Evolutionary conservation across 441 rosid genomes (phyloP), one percentile per base, ranked within the genome.

Genomic region (Bocquillonia castaneifolia): DNA sequence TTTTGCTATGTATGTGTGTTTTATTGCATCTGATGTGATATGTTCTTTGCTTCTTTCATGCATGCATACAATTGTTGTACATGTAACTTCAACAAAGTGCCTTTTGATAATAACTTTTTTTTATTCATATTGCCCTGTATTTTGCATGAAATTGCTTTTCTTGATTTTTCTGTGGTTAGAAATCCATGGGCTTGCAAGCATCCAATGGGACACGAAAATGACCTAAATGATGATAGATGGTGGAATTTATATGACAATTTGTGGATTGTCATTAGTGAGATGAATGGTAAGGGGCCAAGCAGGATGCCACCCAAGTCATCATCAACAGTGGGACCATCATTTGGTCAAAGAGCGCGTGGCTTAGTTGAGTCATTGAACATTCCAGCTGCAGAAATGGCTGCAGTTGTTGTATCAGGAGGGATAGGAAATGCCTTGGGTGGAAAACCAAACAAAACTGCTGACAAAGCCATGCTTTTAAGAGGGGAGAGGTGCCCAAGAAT

Each of bases 381-480:
- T 84, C 99, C 99, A 40, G 98, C 98, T 64, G 98, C 98, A 66
- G 99, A 95, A 80, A 95, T 95, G 99, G 99, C 99, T 65, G 99
- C 99, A 34, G 96, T 85, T 72, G 99, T 95, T 82, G 99, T 90
- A 23, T 89, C 99, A 23, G 99, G 98, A 78, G 99, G 99, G 65
- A 89, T 95, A 76, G 85, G 97, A 72, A 90, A 82, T 89, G 99
- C 98, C 32, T 79, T 90, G 79, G 85, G 90, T 78, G 93, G 95
- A 77, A 95, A 87, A 77, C 82, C 88, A 63, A 85, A 80, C 79
- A 92, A 88, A 88, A 88, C 60, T 64, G 86, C 83, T 65, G 99
- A 95, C 73, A 95, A 86, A 82, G 99, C 99, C 32, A 92, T 95
- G 98, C 90, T 88, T 67, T 79, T 92, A 78, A 89, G 99, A 72